Conservation (phyloP, 257 asterid genomes). For the Agastache rugosa region DNA sequence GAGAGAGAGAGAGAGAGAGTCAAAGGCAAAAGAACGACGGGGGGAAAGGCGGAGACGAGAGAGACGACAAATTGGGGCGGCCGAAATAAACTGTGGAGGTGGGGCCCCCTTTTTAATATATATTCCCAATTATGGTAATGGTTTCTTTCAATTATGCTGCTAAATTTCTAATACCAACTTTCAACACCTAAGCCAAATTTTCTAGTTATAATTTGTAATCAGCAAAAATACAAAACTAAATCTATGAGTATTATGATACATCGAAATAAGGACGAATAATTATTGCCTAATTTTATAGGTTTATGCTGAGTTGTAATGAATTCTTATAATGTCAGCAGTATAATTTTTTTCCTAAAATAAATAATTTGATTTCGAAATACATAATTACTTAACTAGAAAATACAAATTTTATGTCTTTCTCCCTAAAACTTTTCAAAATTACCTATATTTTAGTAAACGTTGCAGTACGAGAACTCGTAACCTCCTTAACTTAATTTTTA, state of each 20-base stretch:
- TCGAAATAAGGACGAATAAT: too few relatives aligned
- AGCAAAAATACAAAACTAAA: not conserved
- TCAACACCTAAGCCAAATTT: not conserved
- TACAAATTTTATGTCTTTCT: not conserved
- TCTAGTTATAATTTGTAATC: not conserved
- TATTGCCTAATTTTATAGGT: not conserved
- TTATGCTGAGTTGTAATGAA: not conserved
- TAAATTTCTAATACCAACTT: not conserved
- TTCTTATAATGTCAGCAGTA: not conserved
- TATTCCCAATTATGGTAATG: constrained; percentile 19
- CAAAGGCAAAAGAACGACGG: constrained; percentile 39
- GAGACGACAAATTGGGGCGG: constrained; percentile 67
- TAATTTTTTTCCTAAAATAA: not conserved
- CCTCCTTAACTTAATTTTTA: too few relatives aligned
- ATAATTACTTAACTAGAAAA: not conserved
- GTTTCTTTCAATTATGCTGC: too few relatives aligned
- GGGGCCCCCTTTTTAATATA: constrained; percentile 34
- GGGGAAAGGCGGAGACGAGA: constrained; percentile 44
- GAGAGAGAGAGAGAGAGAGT: constrained; percentile 31
- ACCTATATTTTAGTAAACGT: too few relatives aligned
- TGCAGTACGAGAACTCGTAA: too few relatives aligned
- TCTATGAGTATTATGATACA: not conserved
- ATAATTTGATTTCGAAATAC: not conserved
- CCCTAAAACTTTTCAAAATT: too few relatives aligned
- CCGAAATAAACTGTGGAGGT: constrained; percentile 42